Percentiles rank a stretch among this genome's conserved stretches.
phyloP scores from a whole-genome alignment of 768 basidiomycete species.

The Gelatoporia subvermispora region DNA sequence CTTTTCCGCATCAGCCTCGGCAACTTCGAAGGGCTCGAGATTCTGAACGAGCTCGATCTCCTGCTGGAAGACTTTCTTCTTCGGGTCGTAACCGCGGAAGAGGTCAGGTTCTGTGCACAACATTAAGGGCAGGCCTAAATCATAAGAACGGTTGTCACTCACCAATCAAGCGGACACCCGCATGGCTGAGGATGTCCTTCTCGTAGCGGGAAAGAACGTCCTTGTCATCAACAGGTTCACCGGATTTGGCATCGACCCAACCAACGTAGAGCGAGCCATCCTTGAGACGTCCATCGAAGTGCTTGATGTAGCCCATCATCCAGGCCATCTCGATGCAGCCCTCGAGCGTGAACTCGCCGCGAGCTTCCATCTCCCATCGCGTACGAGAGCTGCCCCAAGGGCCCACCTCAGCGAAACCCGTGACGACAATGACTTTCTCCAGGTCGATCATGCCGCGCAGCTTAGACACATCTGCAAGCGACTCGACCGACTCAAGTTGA shows the following conservation, averaged over 20 bases:
- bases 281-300: constrained; percentile 96
- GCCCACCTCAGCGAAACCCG: constrained; percentile 95
- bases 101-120: constrained; percentile 79
- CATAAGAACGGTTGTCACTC: constrained; percentile 20
- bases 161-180: constrained; percentile 95
- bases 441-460: constrained; percentile 89
- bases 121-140: background rate
- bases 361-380: constrained; percentile 99
- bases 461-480: constrained; percentile 67
- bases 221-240: constrained; percentile 95
- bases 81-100: constrained; percentile 96
- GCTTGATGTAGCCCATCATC: constrained; percentile 99
- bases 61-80: constrained; percentile 96
- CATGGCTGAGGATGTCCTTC: constrained; percentile 86
- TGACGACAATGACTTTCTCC: constrained; percentile 93
- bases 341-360: constrained; percentile 94
- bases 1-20: constrained; percentile 84
- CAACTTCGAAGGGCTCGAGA: constrained; percentile 91
- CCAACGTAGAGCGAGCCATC: constrained; percentile 91
- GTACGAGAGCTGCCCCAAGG: constrained; percentile 99
- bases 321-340: constrained; percentile 99
- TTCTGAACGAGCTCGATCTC: constrained; percentile 96
- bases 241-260: constrained; percentile 94
- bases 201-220: constrained; percentile 93
- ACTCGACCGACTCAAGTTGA: constrained; percentile 62